phyloP scores from a whole-genome alignment of 257 asterid genomes.

The Leonotis leonurus region DNA sequence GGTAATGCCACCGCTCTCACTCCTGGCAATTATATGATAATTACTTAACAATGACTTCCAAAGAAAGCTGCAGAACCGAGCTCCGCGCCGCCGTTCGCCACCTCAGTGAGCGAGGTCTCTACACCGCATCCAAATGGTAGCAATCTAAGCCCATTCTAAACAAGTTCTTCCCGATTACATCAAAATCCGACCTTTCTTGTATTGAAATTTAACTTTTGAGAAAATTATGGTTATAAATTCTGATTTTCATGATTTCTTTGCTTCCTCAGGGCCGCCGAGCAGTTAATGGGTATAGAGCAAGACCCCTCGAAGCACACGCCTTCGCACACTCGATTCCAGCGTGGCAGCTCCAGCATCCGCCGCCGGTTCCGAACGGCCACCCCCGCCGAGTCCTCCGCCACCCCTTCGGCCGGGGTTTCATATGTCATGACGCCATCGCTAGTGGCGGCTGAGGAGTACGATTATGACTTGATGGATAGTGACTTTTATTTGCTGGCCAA shows the following conservation, averaged over 20 bases:
- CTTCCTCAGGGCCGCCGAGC: slow-evolving; percentile 88
- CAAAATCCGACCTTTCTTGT: neutral
- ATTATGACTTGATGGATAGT: slow-evolving; percentile 43
- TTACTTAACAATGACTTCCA: slow-evolving; percentile 43
- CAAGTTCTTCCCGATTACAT: neutral
- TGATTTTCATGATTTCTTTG: slow-evolving; percentile 13
- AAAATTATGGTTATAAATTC: neutral
- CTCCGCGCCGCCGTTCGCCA: slow-evolving; percentile 89
- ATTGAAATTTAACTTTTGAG: neutral
- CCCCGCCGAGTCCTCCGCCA: slow-evolving; percentile 43
- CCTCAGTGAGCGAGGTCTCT: slow-evolving; percentile 88
- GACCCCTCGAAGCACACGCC: slow-evolving; percentile 84
- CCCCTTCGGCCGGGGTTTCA: slow-evolving; percentile 75
- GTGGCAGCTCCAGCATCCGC: slow-evolving; percentile 91
- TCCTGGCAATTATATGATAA: neutral
- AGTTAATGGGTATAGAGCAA: slow-evolving; percentile 86
- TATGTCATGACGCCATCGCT: slow-evolving; percentile 49
- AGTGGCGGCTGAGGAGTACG: slow-evolving; percentile 50
- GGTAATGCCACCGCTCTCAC: neutral
- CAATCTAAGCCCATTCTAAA: neutral
- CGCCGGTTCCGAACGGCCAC: slow-evolving; percentile 69
- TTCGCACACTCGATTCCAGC: slow-evolving; percentile 89
- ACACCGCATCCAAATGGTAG: slow-evolving; percentile 88
- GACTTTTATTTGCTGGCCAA: slow-evolving; percentile 87
- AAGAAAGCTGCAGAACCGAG: slow-evolving; percentile 84